Percentiles rank a stretch among this genome's conserved stretches.
phyloP scores from a whole-genome alignment of 2,329 filamentous ascomycete species.

The Exophiala phaeomuriformis region DNA sequence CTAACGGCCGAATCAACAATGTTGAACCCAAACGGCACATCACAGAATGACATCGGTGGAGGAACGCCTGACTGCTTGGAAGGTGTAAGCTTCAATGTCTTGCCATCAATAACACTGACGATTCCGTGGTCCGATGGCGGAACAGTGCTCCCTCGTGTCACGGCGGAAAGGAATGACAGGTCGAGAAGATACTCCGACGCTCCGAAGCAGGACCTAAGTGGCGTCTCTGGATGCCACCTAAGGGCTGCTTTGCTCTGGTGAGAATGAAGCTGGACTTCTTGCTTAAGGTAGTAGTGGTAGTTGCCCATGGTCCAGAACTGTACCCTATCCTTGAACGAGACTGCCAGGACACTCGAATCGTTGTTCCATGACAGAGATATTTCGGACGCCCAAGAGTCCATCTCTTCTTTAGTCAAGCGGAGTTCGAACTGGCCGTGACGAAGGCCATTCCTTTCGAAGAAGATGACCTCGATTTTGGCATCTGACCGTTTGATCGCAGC shows the following conservation, averaged over 20 bases:
- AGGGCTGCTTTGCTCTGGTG: slow-evolving; percentile 29
- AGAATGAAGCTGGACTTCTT: slow-evolving; percentile 54
- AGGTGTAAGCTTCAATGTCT: slow-evolving; percentile 73
- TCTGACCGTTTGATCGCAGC: slow-evolving; percentile 69
- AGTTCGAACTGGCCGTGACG: slow-evolving; percentile 93
- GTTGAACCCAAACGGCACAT: slow-evolving; percentile 56
- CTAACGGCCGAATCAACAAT: slow-evolving; percentile 70
- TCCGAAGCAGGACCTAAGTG: slow-evolving; percentile 60
- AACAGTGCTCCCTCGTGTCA: slow-evolving; percentile 57
- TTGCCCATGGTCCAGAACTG: slow-evolving; percentile 97
- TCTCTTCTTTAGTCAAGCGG: slow-evolving; percentile 55
- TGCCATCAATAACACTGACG: slow-evolving; percentile 78
- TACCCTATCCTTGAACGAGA: slow-evolving; percentile 65
- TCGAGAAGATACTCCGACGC: slow-evolving; percentile 27
- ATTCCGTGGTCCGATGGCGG: slow-evolving; percentile 70
- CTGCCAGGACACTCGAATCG: slow-evolving; percentile 83
- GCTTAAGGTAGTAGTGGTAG: slow-evolving; percentile 97
- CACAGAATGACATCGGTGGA: slow-evolving; percentile 83
- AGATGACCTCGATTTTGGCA: slow-evolving; percentile 66
- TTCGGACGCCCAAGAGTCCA: slow-evolving; percentile 47
- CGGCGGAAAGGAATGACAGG: slow-evolving; percentile 12
- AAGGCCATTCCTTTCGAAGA: slow-evolving; percentile 95
- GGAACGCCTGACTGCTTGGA: slow-evolving; percentile 77
- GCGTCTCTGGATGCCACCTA: slow-evolving; percentile 78
- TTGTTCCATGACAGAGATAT: slow-evolving; percentile 77